Base-by-base conservation (phyloP, 257 asterid genomes). In the Gentiana straminea region DNA sequence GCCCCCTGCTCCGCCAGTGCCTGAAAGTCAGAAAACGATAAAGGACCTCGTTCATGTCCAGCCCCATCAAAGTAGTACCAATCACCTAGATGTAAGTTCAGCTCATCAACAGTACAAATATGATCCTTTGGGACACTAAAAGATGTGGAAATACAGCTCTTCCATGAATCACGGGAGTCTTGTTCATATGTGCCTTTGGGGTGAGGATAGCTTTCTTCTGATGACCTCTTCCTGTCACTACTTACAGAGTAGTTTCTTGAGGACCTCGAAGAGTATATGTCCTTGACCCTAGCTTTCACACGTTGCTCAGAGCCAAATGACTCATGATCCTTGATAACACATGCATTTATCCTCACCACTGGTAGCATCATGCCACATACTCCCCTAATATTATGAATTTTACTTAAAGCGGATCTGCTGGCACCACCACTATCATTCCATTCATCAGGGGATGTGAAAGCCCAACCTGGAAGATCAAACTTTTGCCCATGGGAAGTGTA, bases 31-130 rank as follows among this genome's bases (percentile, higher is more conserved):
- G 84, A 55, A 75, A 79, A 85, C 54, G 91, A 69, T 33, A 80
- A 70, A 74, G 99, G 99, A 47, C 99, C 99, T 60, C 70, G 83
- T 72, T 92, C 94, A 77, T 81, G 99, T 69, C 99, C 99, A 73
- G 86, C 88, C 64, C 97, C 97, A 77, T 92, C 99, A 64, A 83
- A 79, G 77, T 79, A 92, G 79, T 75, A 88, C 99, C 99, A 92
- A 60, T 83, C 91, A 67, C 99, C 99, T 50, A 85, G 55, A 60
- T 74, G 81, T 78, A 92, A 66, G 32, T 81, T 80, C 52, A 92
- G 73, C 68, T 92, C 95, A 59, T 85, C 84, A 37, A 62, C 77
- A 60, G 79, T 88, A 76, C 83, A 77, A 75, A 88, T 76, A 51
- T 51, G 91, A 49, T 83, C 82, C 73, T 83, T 88, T 34, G 88